These are phyloP conservation scores for Cucumis hystrix DNA, from an alignment of 306 rosid genomes.

Conservation along the genomic window DNA sequence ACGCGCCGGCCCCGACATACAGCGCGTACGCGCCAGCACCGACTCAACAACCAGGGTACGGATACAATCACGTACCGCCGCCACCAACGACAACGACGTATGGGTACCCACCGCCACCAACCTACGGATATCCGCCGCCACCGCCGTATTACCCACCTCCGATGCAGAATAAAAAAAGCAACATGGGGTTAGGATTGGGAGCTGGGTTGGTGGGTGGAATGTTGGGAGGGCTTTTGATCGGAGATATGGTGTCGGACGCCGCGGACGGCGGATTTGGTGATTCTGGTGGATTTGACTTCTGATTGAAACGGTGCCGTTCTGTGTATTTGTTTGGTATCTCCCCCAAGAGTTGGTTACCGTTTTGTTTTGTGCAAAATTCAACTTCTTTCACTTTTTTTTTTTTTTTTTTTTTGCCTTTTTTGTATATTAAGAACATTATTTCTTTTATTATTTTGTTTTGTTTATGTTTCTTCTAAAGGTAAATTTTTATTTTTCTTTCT, in stretches of 20 bases:
- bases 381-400: no score
- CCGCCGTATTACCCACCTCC: slow-evolving; percentile 14
- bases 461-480: background rate
- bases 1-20: background rate
- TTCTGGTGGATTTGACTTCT: background rate
- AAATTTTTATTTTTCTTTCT: background rate
- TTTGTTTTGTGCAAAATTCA: background rate
- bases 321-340: background rate
- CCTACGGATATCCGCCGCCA: background rate
- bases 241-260: slow-evolving; percentile 57
- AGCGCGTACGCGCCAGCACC: background rate
- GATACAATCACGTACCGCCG: background rate
- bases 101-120: background rate
- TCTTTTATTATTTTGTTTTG: background rate
- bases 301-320: background rate
- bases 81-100: background rate
- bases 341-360: background rate
- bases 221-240: slow-evolving; percentile 63
- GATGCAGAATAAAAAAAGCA: slow-evolving; percentile 27
- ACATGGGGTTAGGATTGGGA: slow-evolving; percentile 42
- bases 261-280: background rate
- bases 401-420: background rate
- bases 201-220: slow-evolving; percentile 76
- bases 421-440: background rate
- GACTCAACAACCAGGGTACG: background rate